Evolutionary conservation across 202 grass and related monocot genomes (phyloP).

Genomic region (Tripidium arundinaceum): DNA sequence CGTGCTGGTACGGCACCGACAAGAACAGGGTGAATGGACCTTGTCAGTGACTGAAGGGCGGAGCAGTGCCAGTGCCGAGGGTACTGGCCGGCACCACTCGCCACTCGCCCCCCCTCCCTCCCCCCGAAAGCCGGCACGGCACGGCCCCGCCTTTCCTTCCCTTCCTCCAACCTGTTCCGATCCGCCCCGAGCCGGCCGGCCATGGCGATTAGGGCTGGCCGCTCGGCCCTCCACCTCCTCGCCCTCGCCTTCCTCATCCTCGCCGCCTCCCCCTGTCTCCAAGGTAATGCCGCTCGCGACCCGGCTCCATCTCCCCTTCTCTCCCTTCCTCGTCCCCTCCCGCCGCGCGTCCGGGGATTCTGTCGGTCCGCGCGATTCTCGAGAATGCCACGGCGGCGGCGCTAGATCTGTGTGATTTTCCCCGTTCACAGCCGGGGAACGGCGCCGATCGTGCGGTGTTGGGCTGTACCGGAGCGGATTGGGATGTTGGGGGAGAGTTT

Average conservation of each 20-base stretch:
- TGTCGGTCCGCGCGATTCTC: background rate
- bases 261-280: background rate
- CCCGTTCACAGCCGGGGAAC: background rate
- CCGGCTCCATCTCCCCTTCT: background rate
- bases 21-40: background rate
- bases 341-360: background rate
- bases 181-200: slow-evolving; percentile 26
- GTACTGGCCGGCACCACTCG: slow-evolving; percentile 19
- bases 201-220: slow-evolving; percentile 38
- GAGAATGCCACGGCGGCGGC: background rate
- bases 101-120: background rate
- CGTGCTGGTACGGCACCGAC: background rate
- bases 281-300: slow-evolving; percentile 20
- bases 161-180: slow-evolving; percentile 16
- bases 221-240: slow-evolving; percentile 3
- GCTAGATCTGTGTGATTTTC: background rate
- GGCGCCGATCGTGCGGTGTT: background rate
- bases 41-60: slow-evolving; percentile 5
- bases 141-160: background rate
- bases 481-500: background rate
- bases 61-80: background rate
- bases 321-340: background rate
- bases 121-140: background rate
- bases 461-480: background rate
- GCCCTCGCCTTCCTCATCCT: slow-evolving; percentile 3